Percentiles rank a stretch among this genome's conserved stretches.
These are phyloP conservation scores for Sarocladiaceae sp. DNA, from an alignment of 2,329 filamentous ascomycete genomes.

Conservation along the genomic window DNA sequence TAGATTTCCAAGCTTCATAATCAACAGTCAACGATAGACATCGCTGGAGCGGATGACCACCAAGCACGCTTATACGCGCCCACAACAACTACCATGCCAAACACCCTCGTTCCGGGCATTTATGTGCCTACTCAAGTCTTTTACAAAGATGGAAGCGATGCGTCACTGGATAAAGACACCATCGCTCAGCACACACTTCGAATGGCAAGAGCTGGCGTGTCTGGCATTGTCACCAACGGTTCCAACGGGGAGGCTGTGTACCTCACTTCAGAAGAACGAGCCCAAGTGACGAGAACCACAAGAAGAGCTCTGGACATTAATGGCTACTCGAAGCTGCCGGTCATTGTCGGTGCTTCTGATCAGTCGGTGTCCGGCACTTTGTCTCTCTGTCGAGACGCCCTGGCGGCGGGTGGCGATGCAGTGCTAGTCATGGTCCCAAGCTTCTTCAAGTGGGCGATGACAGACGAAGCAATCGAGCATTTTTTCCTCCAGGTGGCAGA, in stretches of 20 bases:
- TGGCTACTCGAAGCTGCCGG: slow-evolving; percentile 43
- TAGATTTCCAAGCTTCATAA: too few relatives aligned
- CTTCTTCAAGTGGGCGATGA: slow-evolving; percentile 17
- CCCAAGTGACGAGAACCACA: slow-evolving; percentile 12
- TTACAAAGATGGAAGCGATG: slow-evolving; percentile 49
- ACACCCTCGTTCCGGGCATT: slow-evolving; percentile 48
- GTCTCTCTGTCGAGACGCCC: slow-evolving; percentile 12
- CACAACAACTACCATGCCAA: slow-evolving; percentile 1
- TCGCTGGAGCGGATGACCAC: too few relatives aligned
- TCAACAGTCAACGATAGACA: too few relatives aligned
- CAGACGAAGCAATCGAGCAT: slow-evolving; percentile 10
- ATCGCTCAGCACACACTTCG: slow-evolving; percentile 53
- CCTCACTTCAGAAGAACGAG: slow-evolving; percentile 12
- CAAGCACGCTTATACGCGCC: too few relatives aligned
- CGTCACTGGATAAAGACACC: slow-evolving; percentile 55
- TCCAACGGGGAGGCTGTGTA: slow-evolving; percentile 66
- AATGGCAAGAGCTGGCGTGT: slow-evolving; percentile 58
- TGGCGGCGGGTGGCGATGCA: slow-evolving; percentile 12
- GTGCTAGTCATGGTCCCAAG: slow-evolving; percentile 15
- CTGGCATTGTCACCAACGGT: slow-evolving; percentile 62
- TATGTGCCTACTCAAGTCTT: slow-evolving; percentile 66
- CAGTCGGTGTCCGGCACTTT: slow-evolving; percentile 15
- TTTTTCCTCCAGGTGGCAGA: slow-evolving; percentile 14
- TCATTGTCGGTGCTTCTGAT: slow-evolving; percentile 15
- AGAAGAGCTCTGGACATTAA: slow-evolving; percentile 46